Percentiles rank a stretch among this genome's conserved stretches.
phyloP scores from a whole-genome alignment of 805 yeast genomes.

The Ogataea pilisensis region DNA sequence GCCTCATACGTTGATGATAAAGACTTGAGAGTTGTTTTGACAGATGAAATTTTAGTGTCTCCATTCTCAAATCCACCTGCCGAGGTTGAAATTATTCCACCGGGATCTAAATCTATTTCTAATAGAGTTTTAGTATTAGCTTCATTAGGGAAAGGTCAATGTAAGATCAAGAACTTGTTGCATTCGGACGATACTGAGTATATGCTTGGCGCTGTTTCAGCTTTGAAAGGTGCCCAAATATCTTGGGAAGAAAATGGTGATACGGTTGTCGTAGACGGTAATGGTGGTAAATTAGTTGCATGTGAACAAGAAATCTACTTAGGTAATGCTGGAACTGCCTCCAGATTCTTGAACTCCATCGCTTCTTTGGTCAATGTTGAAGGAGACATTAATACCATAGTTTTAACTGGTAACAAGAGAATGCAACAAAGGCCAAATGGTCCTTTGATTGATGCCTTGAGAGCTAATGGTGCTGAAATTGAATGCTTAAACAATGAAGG shows the following conservation, averaged over 20 bases:
- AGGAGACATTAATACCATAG: slow-evolving; percentile 39
- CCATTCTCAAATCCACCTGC: slow-evolving; percentile 43
- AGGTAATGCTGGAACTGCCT: slow-evolving; percentile 98
- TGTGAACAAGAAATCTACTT: slow-evolving; percentile 68
- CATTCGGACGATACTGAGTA: slow-evolving; percentile 96
- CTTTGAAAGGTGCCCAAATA: slow-evolving; percentile 76
- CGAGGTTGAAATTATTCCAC: slow-evolving; percentile 63
- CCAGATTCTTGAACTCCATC: slow-evolving; percentile 88
- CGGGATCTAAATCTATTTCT: slow-evolving; percentile 96
- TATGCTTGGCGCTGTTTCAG: slow-evolving; percentile 83
- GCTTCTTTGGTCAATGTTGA: slow-evolving; percentile 73
- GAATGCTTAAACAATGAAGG: slow-evolving; percentile 71
- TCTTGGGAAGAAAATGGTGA: slow-evolving; percentile 86
- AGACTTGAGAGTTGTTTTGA: slow-evolving; percentile 74
- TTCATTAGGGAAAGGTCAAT: slow-evolving; percentile 83
- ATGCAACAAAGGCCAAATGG: slow-evolving; percentile 98
- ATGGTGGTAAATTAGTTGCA: slow-evolving; percentile 73
- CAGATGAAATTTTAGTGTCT: slow-evolving; percentile 73
- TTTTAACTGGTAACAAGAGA: slow-evolving; percentile 89
- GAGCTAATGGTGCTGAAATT: slow-evolving; percentile 71
- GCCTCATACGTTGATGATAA: slow-evolving; percentile 83
- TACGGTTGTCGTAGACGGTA: slow-evolving; percentile 78
- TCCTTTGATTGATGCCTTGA: slow-evolving; percentile 88
- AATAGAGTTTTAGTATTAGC: slow-evolving; percentile 92
- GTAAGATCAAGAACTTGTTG: slow-evolving; percentile 76